Evolutionary conservation across 2,329 filamentous ascomycete species (phyloP), one percentile per base, ranked within the genome.

Genomic region (Ophiognomonia clavigignenti-juglandacearum): DNA sequence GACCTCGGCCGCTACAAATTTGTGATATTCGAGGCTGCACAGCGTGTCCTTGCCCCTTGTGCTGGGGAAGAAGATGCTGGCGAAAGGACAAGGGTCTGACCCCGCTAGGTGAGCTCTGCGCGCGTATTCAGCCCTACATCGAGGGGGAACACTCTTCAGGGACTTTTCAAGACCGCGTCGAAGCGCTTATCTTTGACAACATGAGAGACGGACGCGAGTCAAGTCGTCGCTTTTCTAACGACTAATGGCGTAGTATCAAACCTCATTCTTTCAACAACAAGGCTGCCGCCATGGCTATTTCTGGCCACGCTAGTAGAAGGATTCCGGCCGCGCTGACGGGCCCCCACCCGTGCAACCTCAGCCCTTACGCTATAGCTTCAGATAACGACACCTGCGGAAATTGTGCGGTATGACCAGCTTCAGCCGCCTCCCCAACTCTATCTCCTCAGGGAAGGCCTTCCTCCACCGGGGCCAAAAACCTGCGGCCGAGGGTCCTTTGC

Each of bases 401-500:
- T n/a, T n/a, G n/a, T n/a, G n/a, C n/a, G n/a, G n/a, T n/a, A n/a
- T n/a, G n/a, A n/a, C n/a, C n/a, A 41, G 39, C 18, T 16, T 29
- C 27, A 32, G 16, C 31, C 45, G 48, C 40, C 42, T 34, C 34
- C 45, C 34, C 40, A 24, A 39, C 20, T 31, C 29, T 27, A 22
- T 29, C 35, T 6, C 13, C 4, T 36, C 9, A 36, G 34, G 4
- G 18, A 36, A 18, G 34, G 18, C 16, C 13, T 20, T 36, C 6
- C 31, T 9, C 39, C 39, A 16, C 19, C 32, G 20, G 19, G 34
- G 23, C 39, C 45, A 47, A 39, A 43, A 45, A 43, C 13, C 18
- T 32, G 22, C 38, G 38, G 46, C 45, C 45, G 9, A 36, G 34
- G n/a, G 34, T 20, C 34, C 16, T 9, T 18, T 37, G 46, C 39